Evolutionary conservation across 2,329 filamentous ascomycete genomes (phyloP).

Genomic region (Microthyrium microscopicum): DNA sequence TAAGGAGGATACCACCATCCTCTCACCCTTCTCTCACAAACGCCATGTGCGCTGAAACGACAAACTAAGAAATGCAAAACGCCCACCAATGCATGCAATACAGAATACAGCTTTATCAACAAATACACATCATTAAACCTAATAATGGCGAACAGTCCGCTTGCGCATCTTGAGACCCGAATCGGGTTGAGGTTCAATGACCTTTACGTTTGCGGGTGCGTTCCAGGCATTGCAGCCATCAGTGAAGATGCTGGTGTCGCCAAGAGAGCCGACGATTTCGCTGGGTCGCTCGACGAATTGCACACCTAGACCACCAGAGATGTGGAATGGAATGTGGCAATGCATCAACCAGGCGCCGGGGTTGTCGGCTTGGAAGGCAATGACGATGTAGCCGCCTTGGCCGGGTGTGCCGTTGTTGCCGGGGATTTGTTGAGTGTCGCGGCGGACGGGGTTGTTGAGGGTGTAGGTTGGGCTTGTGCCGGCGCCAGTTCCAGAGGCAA

Average conservation of each 20-base stretch:
- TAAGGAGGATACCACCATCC: too few relatives aligned
- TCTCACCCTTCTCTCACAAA: too few relatives aligned
- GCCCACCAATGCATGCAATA: too few relatives aligned
- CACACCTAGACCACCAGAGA: constrained; percentile 9
- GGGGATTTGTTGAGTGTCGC: constrained; percentile 14
- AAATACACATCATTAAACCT: too few relatives aligned
- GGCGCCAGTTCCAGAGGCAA: constrained; percentile 5
- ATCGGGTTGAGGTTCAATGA: constrained; percentile 1
- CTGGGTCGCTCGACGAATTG: constrained; percentile 9
- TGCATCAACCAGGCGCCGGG: constrained; percentile 26
- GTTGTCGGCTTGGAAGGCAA: constrained; percentile 36
- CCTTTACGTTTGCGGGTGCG: constrained; percentile 4
- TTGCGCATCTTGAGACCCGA: constrained; percentile 8
- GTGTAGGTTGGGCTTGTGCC: constrained; percentile 10
- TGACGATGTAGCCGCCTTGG: constrained; percentile 23
- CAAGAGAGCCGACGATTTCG: constrained; percentile 9
- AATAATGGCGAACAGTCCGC: too few relatives aligned
- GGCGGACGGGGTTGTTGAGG: constrained; percentile 17
- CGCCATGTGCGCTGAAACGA: too few relatives aligned
- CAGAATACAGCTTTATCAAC: too few relatives aligned
- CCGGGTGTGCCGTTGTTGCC: constrained; percentile 11
- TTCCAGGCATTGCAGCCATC: constrained; percentile 16
- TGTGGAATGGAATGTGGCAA: constrained; percentile 11
- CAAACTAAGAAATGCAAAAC: too few relatives aligned
- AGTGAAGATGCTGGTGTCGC: constrained; percentile 12